phyloP scores from a whole-genome alignment of 2,329 filamentous ascomycete genomes.

The Sordariomycetes sp. region DNA sequence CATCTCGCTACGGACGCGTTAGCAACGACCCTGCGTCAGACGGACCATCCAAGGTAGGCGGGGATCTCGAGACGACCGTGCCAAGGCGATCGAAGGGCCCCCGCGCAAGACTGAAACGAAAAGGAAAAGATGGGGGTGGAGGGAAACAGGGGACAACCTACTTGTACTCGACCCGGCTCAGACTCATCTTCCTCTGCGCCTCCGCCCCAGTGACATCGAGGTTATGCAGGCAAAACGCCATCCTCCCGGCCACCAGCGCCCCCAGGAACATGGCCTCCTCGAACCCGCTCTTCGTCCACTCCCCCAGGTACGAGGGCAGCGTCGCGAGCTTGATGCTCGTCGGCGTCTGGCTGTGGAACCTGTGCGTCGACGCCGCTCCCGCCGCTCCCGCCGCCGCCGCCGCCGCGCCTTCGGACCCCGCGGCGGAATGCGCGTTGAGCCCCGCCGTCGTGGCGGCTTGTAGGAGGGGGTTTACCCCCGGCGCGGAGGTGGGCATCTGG shows the following conservation, averaged over 20 bases:
- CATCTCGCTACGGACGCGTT: constrained; percentile 27
- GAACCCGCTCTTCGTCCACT: constrained; percentile 71
- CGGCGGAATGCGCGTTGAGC: constrained; percentile 22
- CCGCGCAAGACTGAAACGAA: neutral
- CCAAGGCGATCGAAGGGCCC: no score
- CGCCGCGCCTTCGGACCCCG: constrained; percentile 3
- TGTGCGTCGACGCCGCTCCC: constrained; percentile 25
- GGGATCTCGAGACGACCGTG: no score
- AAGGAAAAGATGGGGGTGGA: neutral
- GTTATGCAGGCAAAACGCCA: constrained; percentile 46
- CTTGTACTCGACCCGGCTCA: constrained; percentile 49
- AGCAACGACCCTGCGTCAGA: neutral
- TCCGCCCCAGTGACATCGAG: constrained; percentile 37
- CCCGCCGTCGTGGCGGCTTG: constrained; percentile 77
- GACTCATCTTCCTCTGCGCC: constrained; percentile 39
- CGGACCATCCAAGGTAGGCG: neutral
- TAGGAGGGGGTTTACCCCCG: constrained; percentile 75
- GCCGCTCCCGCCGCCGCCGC: constrained; percentile 10
- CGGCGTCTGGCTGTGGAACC: constrained; percentile 58
- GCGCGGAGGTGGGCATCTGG: constrained; percentile 33
- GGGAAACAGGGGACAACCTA: constrained; percentile 19
- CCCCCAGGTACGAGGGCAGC: constrained; percentile 73
- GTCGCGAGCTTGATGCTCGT: constrained; percentile 69
- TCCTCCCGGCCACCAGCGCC: constrained; percentile 65
- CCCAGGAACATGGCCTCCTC: constrained; percentile 83